A percentile compares a stretch with the other conserved stretches of the same genome.
These are phyloP conservation scores for Colletotrichum spinosum DNA, from an alignment of 2,329 filamentous ascomycete species.

Conservation along the genomic window DNA sequence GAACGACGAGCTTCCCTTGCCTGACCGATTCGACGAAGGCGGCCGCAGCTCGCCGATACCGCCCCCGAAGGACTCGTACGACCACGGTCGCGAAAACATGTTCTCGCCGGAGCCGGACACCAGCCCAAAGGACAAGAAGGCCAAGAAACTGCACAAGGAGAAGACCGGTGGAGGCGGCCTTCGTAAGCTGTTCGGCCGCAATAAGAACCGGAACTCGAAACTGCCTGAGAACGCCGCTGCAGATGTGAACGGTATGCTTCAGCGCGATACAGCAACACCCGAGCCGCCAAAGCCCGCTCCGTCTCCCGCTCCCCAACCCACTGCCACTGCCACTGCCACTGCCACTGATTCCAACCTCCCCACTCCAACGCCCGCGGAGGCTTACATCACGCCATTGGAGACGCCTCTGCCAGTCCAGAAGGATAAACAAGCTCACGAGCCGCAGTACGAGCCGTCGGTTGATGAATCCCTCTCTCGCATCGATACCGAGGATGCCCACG, in stretches of 20 bases:
- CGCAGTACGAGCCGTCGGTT: slow-evolving; percentile 57
- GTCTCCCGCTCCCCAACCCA: slow-evolving; percentile 38
- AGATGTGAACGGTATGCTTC: slow-evolving; percentile 65
- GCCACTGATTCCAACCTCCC: slow-evolving; percentile 36
- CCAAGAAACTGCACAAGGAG: slow-evolving; percentile 68
- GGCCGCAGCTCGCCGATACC: slow-evolving; percentile 54
- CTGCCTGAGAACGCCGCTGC: slow-evolving; percentile 64
- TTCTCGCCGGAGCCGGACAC: slow-evolving; percentile 52
- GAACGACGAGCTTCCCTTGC: slow-evolving; percentile 39
- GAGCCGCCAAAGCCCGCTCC: slow-evolving; percentile 40
- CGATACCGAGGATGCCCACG: slow-evolving; percentile 67
- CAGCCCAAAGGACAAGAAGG: slow-evolving; percentile 60
- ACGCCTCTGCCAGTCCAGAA: slow-evolving; percentile 32
- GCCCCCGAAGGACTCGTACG: slow-evolving; percentile 49
- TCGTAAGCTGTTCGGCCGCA: slow-evolving; percentile 74
- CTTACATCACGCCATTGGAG: slow-evolving; percentile 36
- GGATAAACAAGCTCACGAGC: slow-evolving; percentile 43
- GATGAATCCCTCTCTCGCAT: slow-evolving; percentile 68
- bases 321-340: slow-evolving; percentile 23
- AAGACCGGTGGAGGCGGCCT: slow-evolving; percentile 61
- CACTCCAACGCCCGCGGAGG: slow-evolving; percentile 36
- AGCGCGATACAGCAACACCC: slow-evolving; percentile 46
- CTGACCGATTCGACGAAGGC: slow-evolving; percentile 46
- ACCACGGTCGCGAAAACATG: slow-evolving; percentile 51
- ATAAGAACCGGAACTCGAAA: slow-evolving; percentile 71